Evolutionary conservation across 2,329 filamentous ascomycete genomes (phyloP), one percentile per base, ranked within the genome.

Genomic region (Fusarium sp.): DNA sequence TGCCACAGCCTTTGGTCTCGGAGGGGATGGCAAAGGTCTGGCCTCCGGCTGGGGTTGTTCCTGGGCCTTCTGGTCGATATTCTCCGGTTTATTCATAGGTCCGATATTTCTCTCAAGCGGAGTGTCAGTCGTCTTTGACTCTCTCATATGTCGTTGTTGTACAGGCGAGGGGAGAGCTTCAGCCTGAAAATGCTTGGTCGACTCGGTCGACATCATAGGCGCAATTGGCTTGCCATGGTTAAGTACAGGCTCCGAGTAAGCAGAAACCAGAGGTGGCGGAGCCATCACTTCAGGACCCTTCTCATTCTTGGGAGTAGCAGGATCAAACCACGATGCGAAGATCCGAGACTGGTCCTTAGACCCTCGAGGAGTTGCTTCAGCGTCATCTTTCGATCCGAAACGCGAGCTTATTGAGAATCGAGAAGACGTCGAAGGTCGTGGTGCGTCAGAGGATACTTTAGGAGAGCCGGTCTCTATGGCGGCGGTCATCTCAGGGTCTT

Each of bases 381-480:
- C 9, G 11, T 72, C 63, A 8, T 72, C 69, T 29, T 50, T 62
- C 6, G 61, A 53, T n/a, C 62, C 59, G 29, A 64, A 60, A 8
- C 70, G 69, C n/a, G 69, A 72, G 5, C 65, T 49, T 22, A 56
- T 64, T n/a, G 69, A 71, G 43, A 66, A 66, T 30, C 68, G 52
- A 42, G 69, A 71, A 18, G 68, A 72, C 14, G 56, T 70, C 3
- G 67, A 71, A 40, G 68, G 49, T 27, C 67, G 34, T 1, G 51
- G 47, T 14, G 40, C 55, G 1, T 72, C 69, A 9, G 54, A 58
- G 3, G 69, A 72, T 20, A 52, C 47, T 30, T 72, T 72, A 9
- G 49, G 15, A 25, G 49, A 44, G 4, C 50, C 54, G 7, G 55
- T 18, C 3, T 64, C 66, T 4, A 29, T 32, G 1, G 58, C 29